Evolutionary conservation across 2,329 filamentous ascomycete species (phyloP).

Genomic region (Alternaria sp.): DNA sequence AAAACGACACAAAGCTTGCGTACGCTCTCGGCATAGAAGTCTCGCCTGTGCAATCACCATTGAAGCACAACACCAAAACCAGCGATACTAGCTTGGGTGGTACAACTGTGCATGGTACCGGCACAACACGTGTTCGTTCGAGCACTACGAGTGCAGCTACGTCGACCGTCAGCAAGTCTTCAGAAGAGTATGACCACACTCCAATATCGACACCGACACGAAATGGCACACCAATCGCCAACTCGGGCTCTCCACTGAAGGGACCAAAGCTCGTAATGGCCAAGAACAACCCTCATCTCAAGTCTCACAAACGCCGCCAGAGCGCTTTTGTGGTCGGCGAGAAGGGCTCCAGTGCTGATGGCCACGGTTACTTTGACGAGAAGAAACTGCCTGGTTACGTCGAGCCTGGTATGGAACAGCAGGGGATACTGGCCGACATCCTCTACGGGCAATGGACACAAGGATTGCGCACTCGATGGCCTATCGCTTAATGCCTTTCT

Average conservation of each 20-base stretch:
- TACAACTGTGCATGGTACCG: constrained; percentile 43
- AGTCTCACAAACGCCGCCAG: constrained; percentile 69
- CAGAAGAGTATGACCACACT: constrained; percentile 25
- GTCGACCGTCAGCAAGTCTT: constrained; percentile 23
- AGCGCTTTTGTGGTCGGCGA: constrained; percentile 50
- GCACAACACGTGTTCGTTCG: constrained; percentile 43
- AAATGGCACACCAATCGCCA: constrained; percentile 34
- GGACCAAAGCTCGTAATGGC: constrained; percentile 74
- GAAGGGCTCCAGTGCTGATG: constrained; percentile 52
- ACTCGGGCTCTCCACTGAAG: constrained; percentile 55
- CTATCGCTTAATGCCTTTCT: constrained; percentile 22
- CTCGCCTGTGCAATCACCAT: constrained; percentile 29
- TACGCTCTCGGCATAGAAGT: constrained; percentile 52
- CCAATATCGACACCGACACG: constrained; percentile 29
- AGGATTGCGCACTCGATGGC: constrained; percentile 67
- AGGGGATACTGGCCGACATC: constrained; percentile 85
- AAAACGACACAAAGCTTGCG: constrained; percentile 70
- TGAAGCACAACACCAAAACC: constrained; percentile 39
- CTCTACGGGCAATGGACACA: constrained; percentile 91
- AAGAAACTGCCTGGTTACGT: constrained; percentile 64
- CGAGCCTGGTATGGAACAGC: constrained; percentile 85
- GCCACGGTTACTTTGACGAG: constrained; percentile 44
- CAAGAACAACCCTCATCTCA: constrained; percentile 83
- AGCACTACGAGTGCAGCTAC: constrained; percentile 31
- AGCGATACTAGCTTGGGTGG: constrained; percentile 43